Base-by-base conservation (phyloP, 306 rosid species). In the Ziziphus jujuba region DNA sequence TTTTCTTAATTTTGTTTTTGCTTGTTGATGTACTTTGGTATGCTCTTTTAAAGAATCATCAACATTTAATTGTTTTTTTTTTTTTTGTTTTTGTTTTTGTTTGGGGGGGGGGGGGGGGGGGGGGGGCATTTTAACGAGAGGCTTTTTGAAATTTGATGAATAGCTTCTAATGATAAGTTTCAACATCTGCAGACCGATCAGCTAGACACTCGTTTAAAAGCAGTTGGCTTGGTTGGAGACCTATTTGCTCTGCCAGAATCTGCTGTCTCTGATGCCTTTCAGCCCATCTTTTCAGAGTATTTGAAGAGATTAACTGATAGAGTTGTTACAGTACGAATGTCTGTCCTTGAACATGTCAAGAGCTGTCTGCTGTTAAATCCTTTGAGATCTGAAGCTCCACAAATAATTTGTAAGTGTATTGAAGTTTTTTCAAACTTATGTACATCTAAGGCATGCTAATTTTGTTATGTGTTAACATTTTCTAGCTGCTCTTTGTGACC, bases 281-380 rank as follows among this genome's bases (percentile, higher is more conserved):
- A 85, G 84, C 92, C 97, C 62, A 84, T 95, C 66, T 91, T 90
- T 80, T 82, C 86, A 21, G 99, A 95, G 82, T 95, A 88, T 80
- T 74, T 95, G 57, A 95, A 95, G 83, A 90, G 99, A 79, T 84
- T 95, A 85, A 72, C 97, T 62, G 99, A 95, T 75, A 88, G 99
- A 79, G 83, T 70, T 67, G 95, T 87, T 64, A 96, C 74, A 63
- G 99, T 95, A 70, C 88, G 97, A 35, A 87, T 91, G 99, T 84
- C 87, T 56, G 97, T 84, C 67, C 88, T 95, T 48, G 92, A 87
- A 80, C 83, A 84, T 73, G 97, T 95, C 75, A 87, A 79, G 79
- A 87, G 82, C 76, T 88, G 99, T 80, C 77, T 95, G 67, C 74
- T 90, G 36, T 82, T 85, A 57, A 84, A 88, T 88, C 92, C 97